Evolutionary conservation across 1,139 yeast species (phyloP).

Genomic region (Insectozyma bohioensis): DNA sequence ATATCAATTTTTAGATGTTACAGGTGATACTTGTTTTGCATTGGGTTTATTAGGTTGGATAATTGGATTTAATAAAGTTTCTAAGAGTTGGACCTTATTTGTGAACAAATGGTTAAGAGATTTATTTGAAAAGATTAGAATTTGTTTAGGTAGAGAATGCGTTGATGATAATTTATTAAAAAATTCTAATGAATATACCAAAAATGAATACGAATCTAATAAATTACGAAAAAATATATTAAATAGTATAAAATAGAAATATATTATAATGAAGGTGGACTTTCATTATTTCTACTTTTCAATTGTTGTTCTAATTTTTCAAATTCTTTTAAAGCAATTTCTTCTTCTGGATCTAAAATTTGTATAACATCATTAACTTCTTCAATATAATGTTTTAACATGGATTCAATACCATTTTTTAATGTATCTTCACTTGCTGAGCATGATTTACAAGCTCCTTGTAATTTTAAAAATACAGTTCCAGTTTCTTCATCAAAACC

Average conservation of each 20-base stretch:
- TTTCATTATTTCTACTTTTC: slow-evolving; percentile 17
- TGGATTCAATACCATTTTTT: slow-evolving; percentile 77
- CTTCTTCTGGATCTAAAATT: slow-evolving; percentile 51
- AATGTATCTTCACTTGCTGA: slow-evolving; percentile 75
- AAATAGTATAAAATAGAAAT: slow-evolving; percentile 9
- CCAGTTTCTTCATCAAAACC: slow-evolving; percentile 72
- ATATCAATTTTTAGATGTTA: slow-evolving; percentile 36
- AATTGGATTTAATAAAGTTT: slow-evolving; percentile 44
- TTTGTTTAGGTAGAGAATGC: slow-evolving; percentile 37
- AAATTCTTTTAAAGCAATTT: slow-evolving; percentile 63
- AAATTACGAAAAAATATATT: slow-evolving; percentile 11
- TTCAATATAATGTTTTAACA: slow-evolving; percentile 83
- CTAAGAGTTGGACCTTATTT: slow-evolving; percentile 37
- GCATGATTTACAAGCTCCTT: slow-evolving; percentile 84
- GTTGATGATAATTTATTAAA: slow-evolving; percentile 39
- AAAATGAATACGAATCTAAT: slow-evolving; percentile 14
- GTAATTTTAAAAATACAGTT: slow-evolving; percentile 67
- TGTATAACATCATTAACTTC: slow-evolving; percentile 78
- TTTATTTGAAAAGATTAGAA: slow-evolving; percentile 36
- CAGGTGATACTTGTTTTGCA: slow-evolving; percentile 34
- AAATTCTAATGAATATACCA: slow-evolving; percentile 29
- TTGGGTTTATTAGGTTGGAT: slow-evolving; percentile 42
- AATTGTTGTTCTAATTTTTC: slow-evolving; percentile 59
- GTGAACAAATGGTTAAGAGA: slow-evolving; percentile 28
- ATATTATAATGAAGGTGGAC: slow-evolving; percentile 33